Percentiles rank a stretch among this genome's conserved stretches.
Evolutionary conservation across 1,139 yeast genomes (phyloP).

Genomic region (Saccharomyces pastorianus): DNA sequence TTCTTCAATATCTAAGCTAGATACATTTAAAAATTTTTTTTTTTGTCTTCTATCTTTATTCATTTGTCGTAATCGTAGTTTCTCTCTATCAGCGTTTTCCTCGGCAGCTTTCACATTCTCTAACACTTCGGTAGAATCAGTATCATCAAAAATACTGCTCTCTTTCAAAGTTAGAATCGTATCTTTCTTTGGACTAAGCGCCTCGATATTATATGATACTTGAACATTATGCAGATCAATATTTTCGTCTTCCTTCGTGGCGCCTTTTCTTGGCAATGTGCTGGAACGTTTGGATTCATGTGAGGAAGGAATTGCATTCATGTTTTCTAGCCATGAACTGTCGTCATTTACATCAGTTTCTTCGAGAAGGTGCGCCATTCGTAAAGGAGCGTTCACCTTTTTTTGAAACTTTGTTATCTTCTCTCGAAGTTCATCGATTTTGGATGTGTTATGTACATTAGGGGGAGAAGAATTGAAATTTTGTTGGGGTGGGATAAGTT

Average conservation of each 20-base stretch:
- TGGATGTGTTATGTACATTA: not conserved
- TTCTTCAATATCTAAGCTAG: slow-evolving; percentile 41
- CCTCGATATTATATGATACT: slow-evolving; percentile 13
- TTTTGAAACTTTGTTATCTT: not conserved
- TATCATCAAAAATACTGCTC: slow-evolving; percentile 42
- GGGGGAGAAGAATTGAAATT: not conserved
- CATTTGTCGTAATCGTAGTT: slow-evolving; percentile 18
- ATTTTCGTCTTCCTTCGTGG: slow-evolving; percentile 29
- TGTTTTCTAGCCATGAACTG: not conserved
- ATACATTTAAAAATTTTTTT: slow-evolving; percentile 12
- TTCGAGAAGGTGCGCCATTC: not conserved
- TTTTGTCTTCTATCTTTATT: slow-evolving; percentile 21
- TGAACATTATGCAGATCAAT: slow-evolving; percentile 27
- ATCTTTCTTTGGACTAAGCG: slow-evolving; percentile 27
- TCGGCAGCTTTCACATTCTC: slow-evolving; percentile 16
- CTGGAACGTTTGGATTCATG: not conserved
- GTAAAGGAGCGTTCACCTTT: not conserved
- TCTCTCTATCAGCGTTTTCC: slow-evolving; percentile 16
- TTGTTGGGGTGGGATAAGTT: slow-evolving; percentile 34
- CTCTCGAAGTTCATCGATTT: not conserved
- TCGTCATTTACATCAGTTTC: not conserved
- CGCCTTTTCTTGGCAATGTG: slow-evolving; percentile 5
- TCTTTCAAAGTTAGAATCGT: slow-evolving; percentile 64
- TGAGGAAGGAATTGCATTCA: not conserved
- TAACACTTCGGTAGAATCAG: slow-evolving; percentile 20